Evolutionary conservation across 805 yeast species (phyloP), one percentile per base, ranked within the genome.

Genomic region (Nakazawaea holstii): DNA sequence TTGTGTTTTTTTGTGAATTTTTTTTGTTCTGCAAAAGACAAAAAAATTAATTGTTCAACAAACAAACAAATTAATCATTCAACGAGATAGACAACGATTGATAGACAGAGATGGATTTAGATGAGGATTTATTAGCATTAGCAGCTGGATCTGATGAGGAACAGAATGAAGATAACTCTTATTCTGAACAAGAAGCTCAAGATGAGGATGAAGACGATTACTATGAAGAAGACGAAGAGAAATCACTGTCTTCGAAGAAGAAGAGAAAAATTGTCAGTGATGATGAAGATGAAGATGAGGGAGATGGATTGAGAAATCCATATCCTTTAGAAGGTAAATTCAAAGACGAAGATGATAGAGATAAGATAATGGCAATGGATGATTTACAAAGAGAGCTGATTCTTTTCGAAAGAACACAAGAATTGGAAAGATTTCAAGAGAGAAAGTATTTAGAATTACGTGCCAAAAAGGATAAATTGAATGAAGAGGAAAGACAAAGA

Each of bases 321-420:
- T 94, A 91, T 62, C 99, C 99, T 2, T 66, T 92, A 46, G 97
- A 90, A 59, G 96, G 96, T 7, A 89, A 88, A 59, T 94, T 83
- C 70, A 87, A 82, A 58, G 84, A 90, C 64, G 96, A 82, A 46
- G 73, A 70, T 8, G 99, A 94, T 66, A 77, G 87, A 51, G 80
- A 69, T 1, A 65, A 70, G 46, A 70, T 78, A 55, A 69, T 87
- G 59, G 82, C 72, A 0, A 76, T 94, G 82, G 95, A 92, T 48
- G 99, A 94, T 71, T 79, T 94, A 64, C 87, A 87, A 59, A 84
- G 98, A 59, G 99, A 94, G 70, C 83, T 86, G 56, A 79, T 90
- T 48, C 75, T 94, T 48, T 94, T 88, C 57, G 98, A 92, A 48
- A 87, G 99, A 66, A 79, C 88, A 8, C 97, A 90, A 66, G 95